phyloP scores from a whole-genome alignment of 495 filamentous ascomycete species.

The Articulospora tetracladia region DNA sequence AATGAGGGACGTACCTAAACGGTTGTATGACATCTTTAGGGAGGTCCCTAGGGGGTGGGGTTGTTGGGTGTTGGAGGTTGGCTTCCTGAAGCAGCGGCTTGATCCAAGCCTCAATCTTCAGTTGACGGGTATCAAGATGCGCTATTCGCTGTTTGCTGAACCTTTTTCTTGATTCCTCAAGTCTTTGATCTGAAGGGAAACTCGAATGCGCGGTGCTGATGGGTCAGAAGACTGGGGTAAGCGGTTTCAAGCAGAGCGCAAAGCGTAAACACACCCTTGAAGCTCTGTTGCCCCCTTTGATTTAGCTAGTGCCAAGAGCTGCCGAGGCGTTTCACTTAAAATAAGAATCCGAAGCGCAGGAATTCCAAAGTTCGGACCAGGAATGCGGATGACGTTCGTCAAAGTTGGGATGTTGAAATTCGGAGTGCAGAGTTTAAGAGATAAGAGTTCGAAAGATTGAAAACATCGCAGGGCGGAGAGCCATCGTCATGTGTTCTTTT shows the following conservation, averaged over 20 bases:
- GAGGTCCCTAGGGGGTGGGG: neutral
- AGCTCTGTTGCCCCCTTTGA: neutral
- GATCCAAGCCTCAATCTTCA: neutral
- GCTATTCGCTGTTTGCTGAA: neutral
- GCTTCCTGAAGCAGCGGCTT: neutral
- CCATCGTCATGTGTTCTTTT: too few species aligned
- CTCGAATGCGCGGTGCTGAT: neutral
- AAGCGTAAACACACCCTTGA: neutral
- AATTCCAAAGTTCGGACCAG: neutral
- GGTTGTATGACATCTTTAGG: conserved; percentile 61
- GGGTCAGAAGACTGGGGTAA: neutral
- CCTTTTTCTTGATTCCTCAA: neutral
- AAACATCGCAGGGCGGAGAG: too few species aligned
- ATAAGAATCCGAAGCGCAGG: neutral
- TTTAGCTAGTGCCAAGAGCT: neutral
- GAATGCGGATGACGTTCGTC: neutral
- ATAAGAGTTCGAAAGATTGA: neutral
- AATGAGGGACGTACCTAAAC: conserved; percentile 54
- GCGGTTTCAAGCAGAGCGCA: neutral
- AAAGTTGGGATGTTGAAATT: neutral
- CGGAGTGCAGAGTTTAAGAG: too few species aligned
- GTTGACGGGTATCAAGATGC: neutral
- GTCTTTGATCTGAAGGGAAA: neutral
- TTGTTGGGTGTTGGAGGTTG: neutral
- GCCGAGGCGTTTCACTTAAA: neutral